Percentiles rank a stretch among this genome's conserved stretches.
phyloP scores from a whole-genome alignment of 495 filamentous ascomycete species.

The Lophiotrema nucula region DNA sequence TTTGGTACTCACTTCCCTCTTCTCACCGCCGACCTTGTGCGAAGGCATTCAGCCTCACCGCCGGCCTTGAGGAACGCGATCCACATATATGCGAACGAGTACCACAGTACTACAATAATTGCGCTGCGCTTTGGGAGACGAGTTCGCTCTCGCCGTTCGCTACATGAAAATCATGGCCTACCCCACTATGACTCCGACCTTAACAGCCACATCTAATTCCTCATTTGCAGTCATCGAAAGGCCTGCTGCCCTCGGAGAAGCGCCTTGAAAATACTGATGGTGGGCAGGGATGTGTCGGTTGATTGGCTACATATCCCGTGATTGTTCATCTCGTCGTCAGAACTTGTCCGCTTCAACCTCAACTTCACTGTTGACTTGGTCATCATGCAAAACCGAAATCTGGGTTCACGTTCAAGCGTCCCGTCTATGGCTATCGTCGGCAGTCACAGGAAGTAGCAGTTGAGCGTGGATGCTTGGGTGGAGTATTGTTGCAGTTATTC shows the following conservation, averaged over 20 bases:
- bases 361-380: neutral
- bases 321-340: neutral
- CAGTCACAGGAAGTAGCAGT: neutral
- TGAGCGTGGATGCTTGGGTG: neutral
- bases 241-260: neutral
- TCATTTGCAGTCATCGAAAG: neutral
- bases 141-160: neutral
- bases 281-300: too few species aligned
- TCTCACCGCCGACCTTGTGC: slow-evolving; percentile 23
- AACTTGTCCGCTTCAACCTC: neutral
- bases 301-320: too few species aligned
- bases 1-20: neutral
- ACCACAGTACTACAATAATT: slow-evolving; percentile 3
- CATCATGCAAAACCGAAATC: neutral
- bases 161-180: neutral
- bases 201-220: neutral
- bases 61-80: neutral
- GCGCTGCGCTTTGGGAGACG: neutral
- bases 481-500: neutral
- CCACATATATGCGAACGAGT: slow-evolving; percentile 16
- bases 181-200: too few species aligned
- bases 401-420: too few species aligned
- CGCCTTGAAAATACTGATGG: neutral
- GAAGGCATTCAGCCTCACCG: slow-evolving; percentile 16
- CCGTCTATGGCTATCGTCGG: too few species aligned